Base-by-base conservation (phyloP, 2,329 filamentous ascomycete genomes). In the Calonectria multiphialidica region DNA sequence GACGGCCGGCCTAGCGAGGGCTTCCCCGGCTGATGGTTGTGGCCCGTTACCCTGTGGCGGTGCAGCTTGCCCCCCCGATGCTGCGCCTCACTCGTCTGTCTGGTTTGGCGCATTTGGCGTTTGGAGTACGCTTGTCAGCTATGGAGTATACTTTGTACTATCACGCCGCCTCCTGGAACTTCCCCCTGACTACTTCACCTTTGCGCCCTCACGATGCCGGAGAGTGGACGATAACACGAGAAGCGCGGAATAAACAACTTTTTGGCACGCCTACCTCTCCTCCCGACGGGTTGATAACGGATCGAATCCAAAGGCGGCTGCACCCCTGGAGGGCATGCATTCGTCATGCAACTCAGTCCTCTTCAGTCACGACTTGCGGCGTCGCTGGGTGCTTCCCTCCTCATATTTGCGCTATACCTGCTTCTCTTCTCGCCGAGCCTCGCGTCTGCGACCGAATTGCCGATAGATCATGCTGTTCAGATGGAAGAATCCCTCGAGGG, bases 311-410 rank as follows among this genome's bases (percentile, higher is more conserved):
- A 67, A 73, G 77, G 72, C 77, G 74, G 72, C 76, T 75, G 81
- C 82, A 83, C 69, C 68, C 83, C 80, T 80, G 79, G 83, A 82
- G 87, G 87, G 84, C 84, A 84, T 84, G 82, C 78, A 76, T 78
- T 74, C 80, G 83, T 79, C 75, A 90, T 90, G 89, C 86, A 92
- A 83, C 88, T 93, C 82, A 92, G 89, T 82, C 91, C 90, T 79
- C 86, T 94, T 77, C 94, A 94, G 86, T 93, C 92, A 84, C 92
- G 93, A 81, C 90, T 95, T 80, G 90, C 90, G 80, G 91, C 92
- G 78, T 94, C 92, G 70, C 81, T 93, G 66, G 86, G 89, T 78
- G 90, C 91, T 66, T 90, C 91, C 37, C 83, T 90, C 35, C 80
- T 93, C 63, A 82, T 94, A 63, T 44, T 76, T 25, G 67, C 45